Evolutionary conservation across 495 filamentous ascomycete species (phyloP).

Genomic region (Sporormia fimetaria): DNA sequence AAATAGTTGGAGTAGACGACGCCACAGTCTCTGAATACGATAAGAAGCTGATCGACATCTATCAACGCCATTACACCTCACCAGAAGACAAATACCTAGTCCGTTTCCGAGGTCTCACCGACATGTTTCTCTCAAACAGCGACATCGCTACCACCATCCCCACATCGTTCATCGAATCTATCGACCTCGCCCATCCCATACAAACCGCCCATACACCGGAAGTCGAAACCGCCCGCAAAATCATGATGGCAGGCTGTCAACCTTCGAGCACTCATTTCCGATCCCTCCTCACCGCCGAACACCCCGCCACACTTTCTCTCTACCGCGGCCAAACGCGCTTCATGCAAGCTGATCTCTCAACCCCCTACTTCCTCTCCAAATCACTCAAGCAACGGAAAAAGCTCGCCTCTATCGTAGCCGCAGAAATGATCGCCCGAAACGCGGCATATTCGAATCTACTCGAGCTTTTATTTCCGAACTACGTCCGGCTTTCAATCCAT

Average conservation of each 20-base stretch:
- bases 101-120: slow-evolving; percentile 4
- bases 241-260: slow-evolving; percentile 1
- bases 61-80: too few species aligned
- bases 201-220: not conserved
- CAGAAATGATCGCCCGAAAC: slow-evolving; percentile 14
- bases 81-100: slow-evolving; percentile 3
- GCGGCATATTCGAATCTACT: slow-evolving; percentile 15
- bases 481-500: slow-evolving; percentile 16
- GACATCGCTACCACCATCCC: too few species aligned
- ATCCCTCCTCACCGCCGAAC: slow-evolving; percentile 2
- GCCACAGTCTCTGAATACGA: slow-evolving; percentile 28
- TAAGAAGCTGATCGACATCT: slow-evolving; percentile 1
- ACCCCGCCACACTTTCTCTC: slow-evolving; percentile 4
- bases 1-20: slow-evolving; percentile 34
- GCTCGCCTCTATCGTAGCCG: slow-evolving; percentile 2
- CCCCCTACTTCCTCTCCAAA: not conserved
- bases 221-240: not conserved
- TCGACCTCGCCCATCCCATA: not conserved
- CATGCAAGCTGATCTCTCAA: slow-evolving; percentile 13
- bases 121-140: slow-evolving; percentile 5
- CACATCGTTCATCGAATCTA: not conserved
- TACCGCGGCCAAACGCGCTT: slow-evolving; percentile 15
- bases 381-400: slow-evolving; percentile 11
- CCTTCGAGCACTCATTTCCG: not conserved
- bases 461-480: slow-evolving; percentile 10